These are phyloP conservation scores for Fusarium sp. DNA, from an alignment of 2,329 filamentous ascomycete genomes.

Conservation along the genomic window DNA sequence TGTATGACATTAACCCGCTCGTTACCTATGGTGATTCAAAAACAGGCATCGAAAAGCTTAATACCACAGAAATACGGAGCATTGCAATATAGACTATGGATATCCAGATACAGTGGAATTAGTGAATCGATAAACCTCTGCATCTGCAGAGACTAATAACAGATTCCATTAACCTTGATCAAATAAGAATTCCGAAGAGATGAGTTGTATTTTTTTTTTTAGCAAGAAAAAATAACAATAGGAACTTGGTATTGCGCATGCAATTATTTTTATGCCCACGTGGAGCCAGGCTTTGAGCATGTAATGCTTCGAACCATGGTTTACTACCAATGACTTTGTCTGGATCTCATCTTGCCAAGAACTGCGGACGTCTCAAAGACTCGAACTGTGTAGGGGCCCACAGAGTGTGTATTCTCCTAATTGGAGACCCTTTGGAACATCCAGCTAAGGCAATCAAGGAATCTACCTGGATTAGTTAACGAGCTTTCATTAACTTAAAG, in stretches of 20 bases:
- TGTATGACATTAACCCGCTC: conserved; percentile 14
- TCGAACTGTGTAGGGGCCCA: conserved; percentile 29
- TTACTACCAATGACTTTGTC: conserved; percentile 31
- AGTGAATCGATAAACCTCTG: too few species aligned
- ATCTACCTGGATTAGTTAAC: neutral
- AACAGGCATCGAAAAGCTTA: conserved; percentile 11
- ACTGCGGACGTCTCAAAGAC: conserved; percentile 12
- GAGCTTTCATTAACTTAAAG: too few species aligned
- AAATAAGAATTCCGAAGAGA: too few species aligned
- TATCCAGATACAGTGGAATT: too few species aligned
- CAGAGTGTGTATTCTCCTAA: conserved; percentile 6
- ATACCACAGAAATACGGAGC: neutral
- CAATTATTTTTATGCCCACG: neutral
- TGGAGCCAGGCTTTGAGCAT: conserved; percentile 10
- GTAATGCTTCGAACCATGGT: conserved; percentile 8
- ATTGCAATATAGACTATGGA: neutral
- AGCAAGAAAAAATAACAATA: too few species aligned
- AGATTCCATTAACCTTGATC: too few species aligned
- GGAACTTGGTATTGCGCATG: neutral
- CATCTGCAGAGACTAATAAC: too few species aligned
- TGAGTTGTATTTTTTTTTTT: too few species aligned
- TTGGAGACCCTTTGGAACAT: conserved; percentile 9
- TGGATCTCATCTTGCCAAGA: conserved; percentile 33
- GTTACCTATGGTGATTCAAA: conserved; percentile 30
- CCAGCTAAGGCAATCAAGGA: neutral